These are phyloP conservation scores for Boletus nobilissimus DNA, from an alignment of 1,284 basidiomycete genomes.

Conservation along the genomic window DNA sequence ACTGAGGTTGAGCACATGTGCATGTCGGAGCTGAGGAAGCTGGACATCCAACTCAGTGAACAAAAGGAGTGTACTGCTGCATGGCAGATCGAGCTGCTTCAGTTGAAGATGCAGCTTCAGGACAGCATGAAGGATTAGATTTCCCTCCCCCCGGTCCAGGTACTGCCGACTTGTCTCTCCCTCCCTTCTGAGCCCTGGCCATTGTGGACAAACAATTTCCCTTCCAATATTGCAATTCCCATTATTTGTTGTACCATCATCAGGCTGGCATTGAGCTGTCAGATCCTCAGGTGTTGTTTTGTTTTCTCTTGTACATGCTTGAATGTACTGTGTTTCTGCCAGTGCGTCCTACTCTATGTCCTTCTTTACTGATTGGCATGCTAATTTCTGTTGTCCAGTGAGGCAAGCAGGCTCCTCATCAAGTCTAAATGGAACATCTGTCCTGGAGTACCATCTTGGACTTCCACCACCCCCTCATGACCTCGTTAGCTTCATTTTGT, in stretches of 20 bases:
- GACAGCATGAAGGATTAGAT: background rate
- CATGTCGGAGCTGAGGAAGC: too few relatives aligned
- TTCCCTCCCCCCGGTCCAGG: too few relatives aligned
- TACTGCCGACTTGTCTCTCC: background rate
- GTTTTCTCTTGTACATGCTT: background rate
- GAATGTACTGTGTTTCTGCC: background rate
- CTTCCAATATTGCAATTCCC: background rate
- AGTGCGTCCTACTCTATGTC: background rate
- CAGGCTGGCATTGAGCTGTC: background rate
- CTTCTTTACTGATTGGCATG: background rate
- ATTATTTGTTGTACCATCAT: background rate
- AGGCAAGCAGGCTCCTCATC: background rate
- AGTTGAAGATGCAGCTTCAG: too few relatives aligned
- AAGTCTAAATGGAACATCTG: background rate
- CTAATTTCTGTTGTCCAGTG: background rate
- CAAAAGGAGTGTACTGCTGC: too few relatives aligned
- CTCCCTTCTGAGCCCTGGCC: background rate
- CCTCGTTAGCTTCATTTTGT: background rate
- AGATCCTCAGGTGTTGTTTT: background rate
- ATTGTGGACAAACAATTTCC: background rate
- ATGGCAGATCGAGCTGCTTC: too few relatives aligned
- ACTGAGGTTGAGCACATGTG: too few relatives aligned
- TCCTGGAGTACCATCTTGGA: background rate
- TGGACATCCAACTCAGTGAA: too few relatives aligned
- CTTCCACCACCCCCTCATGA: background rate